These are phyloP conservation scores for Orbilia blumenaviensis DNA, from an alignment of 2,329 filamentous ascomycete genomes.

Conservation along the genomic window DNA sequence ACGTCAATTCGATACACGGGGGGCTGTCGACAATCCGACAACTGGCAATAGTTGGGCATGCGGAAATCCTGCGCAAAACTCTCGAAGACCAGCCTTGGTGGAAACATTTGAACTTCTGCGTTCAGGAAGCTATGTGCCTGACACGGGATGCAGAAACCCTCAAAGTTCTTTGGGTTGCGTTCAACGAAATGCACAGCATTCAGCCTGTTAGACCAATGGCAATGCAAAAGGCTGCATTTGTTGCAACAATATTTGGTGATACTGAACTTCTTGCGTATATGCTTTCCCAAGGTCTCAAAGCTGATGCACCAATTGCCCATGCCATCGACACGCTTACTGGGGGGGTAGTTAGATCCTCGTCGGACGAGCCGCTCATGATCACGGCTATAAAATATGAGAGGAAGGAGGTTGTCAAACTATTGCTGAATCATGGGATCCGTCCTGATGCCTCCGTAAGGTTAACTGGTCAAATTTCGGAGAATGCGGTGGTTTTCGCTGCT, in stretches of 20 bases:
- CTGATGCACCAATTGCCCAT: neutral
- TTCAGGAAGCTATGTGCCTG: neutral
- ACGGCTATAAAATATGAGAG: conserved; percentile 5
- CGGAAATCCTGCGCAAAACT: neutral
- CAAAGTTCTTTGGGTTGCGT: neutral
- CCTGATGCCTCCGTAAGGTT: neutral
- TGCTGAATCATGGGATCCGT: neutral
- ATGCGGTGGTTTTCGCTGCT: neutral
- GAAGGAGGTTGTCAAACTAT: neutral
- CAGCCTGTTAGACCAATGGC: neutral
- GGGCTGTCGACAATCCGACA: neutral
- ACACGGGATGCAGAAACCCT: neutral
- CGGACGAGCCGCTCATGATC: neutral
- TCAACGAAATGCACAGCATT: neutral
- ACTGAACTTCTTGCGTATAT: neutral
- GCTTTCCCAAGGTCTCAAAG: conserved; percentile 6
- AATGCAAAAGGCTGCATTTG: neutral
- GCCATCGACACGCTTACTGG: neutral
- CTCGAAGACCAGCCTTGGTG: neutral
- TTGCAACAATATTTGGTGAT: conserved; percentile 1
- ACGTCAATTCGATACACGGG: neutral
- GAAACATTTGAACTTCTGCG: neutral
- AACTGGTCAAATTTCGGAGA: neutral
- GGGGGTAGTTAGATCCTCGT: neutral
- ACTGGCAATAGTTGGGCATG: neutral